Percentiles rank a stretch among this genome's conserved stretches.
Evolutionary conservation across 179 eudicot species (phyloP).

Genomic region (Beta lomatogona): DNA sequence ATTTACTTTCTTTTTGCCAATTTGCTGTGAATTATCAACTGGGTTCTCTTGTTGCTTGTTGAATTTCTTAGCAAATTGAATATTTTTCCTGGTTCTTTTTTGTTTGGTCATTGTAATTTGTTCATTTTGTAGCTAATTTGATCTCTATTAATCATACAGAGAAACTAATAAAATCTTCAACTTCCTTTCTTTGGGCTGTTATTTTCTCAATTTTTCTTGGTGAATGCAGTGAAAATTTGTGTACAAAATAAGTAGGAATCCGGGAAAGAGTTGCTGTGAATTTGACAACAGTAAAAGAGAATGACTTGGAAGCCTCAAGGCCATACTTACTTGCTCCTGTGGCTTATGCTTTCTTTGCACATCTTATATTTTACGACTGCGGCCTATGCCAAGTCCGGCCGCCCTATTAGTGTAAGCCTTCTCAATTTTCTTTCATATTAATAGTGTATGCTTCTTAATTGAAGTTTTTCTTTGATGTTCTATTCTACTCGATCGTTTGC

Average conservation of each 20-base stretch:
- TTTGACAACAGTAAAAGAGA: background rate
- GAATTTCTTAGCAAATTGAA: background rate
- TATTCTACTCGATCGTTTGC: no score
- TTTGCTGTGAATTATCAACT: background rate
- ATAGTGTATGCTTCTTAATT: background rate
- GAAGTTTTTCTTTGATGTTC: background rate
- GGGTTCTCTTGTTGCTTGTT: background rate
- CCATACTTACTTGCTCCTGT: conserved; percentile 18
- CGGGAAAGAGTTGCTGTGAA: conserved; percentile 11
- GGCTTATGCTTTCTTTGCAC: conserved; percentile 32
- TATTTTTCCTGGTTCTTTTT: background rate
- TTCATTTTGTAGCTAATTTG: background rate
- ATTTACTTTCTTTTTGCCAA: background rate
- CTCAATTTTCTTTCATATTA: background rate
- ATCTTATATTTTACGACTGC: conserved; percentile 7
- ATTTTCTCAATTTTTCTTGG: background rate
- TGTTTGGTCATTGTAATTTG: background rate
- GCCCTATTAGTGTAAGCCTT: conserved; percentile 58
- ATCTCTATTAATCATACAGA: background rate
- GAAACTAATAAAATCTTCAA: no score
- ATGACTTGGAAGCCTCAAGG: conserved; percentile 30
- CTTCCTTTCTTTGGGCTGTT: background rate
- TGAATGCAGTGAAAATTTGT: conserved; percentile 1
- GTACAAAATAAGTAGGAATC: conserved; percentile 10
- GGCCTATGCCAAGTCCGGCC: conserved; percentile 57